Evolutionary conservation across 129 eudicot species (phyloP).

Genomic region (sunflower (Helianthus annuus)): DNA sequence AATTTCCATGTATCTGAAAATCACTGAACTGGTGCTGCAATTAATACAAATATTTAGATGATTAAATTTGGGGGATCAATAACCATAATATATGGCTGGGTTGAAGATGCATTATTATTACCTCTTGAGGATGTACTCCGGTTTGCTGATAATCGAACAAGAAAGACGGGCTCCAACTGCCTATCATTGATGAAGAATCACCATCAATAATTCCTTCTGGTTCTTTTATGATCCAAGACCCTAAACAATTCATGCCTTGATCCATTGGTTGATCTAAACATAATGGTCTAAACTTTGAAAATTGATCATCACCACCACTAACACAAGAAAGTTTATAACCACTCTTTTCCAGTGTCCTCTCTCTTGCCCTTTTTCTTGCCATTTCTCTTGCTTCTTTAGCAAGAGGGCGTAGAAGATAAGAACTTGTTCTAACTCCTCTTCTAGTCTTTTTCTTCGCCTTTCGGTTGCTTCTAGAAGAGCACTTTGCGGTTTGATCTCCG

Average conservation of each 20-base stretch:
- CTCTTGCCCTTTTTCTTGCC: slow-evolving; percentile 74
- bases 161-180: slow-evolving; percentile 37
- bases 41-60: slow-evolving; percentile 1
- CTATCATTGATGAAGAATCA: slow-evolving; percentile 4
- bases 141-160: slow-evolving; percentile 33
- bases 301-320: slow-evolving; percentile 12
- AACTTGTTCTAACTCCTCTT: slow-evolving; percentile 33
- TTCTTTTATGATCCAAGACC: slow-evolving; percentile 33
- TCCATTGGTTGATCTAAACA: slow-evolving; percentile 19
- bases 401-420: slow-evolving; percentile 33
- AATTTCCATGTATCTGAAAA: slow-evolving; percentile 27
- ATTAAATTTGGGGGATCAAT: neutral
- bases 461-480: slow-evolving; percentile 16
- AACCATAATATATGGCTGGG: neutral
- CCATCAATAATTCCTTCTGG: slow-evolving; percentile 23
- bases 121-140: slow-evolving; percentile 37
- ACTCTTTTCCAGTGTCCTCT: slow-evolving; percentile 62
- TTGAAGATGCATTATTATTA: slow-evolving; percentile 16
- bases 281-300: slow-evolving; percentile 10
- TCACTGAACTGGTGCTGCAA: slow-evolving; percentile 50
- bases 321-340: slow-evolving; percentile 20
- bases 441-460: slow-evolving; percentile 32
- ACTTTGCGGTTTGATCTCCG: slow-evolving; percentile 5
- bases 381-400: slow-evolving; percentile 57
- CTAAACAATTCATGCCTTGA: slow-evolving; percentile 1